Percentiles rank a stretch among this genome's conserved stretches.
Evolutionary conservation across 2,329 filamentous ascomycete genomes (phyloP).

Genomic region (Raffaelea albimanens): DNA sequence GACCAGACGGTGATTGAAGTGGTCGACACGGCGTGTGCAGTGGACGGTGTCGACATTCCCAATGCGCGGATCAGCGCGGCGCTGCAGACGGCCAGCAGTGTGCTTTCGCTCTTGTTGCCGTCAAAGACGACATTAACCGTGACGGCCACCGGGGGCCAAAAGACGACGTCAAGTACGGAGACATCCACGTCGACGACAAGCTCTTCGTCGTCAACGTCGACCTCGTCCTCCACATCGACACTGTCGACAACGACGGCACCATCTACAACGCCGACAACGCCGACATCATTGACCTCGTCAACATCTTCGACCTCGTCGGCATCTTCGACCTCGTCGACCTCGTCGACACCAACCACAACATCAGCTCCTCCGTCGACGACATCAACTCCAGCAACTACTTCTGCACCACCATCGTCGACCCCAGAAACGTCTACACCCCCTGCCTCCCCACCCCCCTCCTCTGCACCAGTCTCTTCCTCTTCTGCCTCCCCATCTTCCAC

Average conservation of each 20-base stretch:
- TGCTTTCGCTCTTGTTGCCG: conserved; percentile 4
- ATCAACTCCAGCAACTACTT: neutral
- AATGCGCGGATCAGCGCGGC: conserved; percentile 5
- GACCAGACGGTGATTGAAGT: conserved; percentile 8
- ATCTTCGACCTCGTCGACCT: too few species aligned
- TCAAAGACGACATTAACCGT: neutral
- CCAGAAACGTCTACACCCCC: too few species aligned
- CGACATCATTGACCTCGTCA: neutral
- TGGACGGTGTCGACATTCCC: conserved; percentile 4
- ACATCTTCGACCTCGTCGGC: too few species aligned
- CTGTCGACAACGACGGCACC: neutral
- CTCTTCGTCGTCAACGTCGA: neutral
- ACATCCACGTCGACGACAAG: neutral
- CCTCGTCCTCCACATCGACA: neutral
- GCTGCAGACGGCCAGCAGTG: conserved; percentile 8
- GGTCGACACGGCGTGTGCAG: conserved; percentile 8
- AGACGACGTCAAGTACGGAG: neutral
- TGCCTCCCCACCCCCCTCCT: too few species aligned
- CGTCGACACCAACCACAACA: too few species aligned
- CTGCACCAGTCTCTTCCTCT: neutral
- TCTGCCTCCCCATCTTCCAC: neutral
- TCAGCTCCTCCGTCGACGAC: too few species aligned
- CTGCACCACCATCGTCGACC: neutral
- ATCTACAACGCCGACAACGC: neutral
- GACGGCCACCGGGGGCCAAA: neutral